Conservation (phyloP, 345 rosid genomes). For the Camelina neglecta region DNA sequence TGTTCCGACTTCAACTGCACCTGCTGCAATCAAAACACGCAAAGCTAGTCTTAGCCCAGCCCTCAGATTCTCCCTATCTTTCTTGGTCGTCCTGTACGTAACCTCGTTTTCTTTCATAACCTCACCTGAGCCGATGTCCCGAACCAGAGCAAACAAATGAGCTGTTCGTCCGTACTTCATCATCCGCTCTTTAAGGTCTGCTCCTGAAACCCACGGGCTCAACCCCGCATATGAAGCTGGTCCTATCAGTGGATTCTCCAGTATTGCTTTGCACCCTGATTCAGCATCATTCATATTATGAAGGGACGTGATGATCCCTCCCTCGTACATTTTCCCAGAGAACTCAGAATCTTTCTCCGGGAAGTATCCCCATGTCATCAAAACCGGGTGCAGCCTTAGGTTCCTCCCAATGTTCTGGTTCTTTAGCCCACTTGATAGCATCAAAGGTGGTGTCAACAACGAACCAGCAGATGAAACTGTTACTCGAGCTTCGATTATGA, state of each 20-base stretch:
- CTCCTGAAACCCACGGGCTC: conserved; percentile 69
- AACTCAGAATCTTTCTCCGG: conserved; percentile 52
- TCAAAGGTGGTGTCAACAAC: conserved; percentile 63
- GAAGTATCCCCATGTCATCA: conserved; percentile 74
- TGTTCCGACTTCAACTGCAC: conserved; percentile 73
- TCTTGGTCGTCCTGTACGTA: conserved; percentile 39
- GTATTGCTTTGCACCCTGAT: conserved; percentile 48
- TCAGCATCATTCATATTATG: conserved; percentile 44
- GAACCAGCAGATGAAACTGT: conserved; percentile 73
- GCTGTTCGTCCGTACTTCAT: conserved; percentile 61
- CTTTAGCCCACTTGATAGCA: conserved; percentile 65
- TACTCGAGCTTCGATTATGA: conserved; percentile 63
- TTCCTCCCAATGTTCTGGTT: conserved; percentile 64
- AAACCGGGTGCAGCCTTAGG: conserved; percentile 66
- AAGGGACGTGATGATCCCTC: conserved; percentile 66
- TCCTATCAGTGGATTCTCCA: conserved; percentile 64
- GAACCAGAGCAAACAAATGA: conserved; percentile 49
- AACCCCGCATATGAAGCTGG: conserved; percentile 52
- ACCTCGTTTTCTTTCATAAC: conserved; percentile 56
- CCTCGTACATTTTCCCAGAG: conserved; percentile 54
- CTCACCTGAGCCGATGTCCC: conserved; percentile 58
- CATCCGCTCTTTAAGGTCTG: conserved; percentile 59
- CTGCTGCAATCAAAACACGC: conserved; percentile 67
- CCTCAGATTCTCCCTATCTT: conserved; percentile 53
- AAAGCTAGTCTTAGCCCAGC: conserved; percentile 56